These are phyloP conservation scores for Ogataea saltuana DNA, from an alignment of 805 yeast genomes.

Conservation along the genomic window DNA sequence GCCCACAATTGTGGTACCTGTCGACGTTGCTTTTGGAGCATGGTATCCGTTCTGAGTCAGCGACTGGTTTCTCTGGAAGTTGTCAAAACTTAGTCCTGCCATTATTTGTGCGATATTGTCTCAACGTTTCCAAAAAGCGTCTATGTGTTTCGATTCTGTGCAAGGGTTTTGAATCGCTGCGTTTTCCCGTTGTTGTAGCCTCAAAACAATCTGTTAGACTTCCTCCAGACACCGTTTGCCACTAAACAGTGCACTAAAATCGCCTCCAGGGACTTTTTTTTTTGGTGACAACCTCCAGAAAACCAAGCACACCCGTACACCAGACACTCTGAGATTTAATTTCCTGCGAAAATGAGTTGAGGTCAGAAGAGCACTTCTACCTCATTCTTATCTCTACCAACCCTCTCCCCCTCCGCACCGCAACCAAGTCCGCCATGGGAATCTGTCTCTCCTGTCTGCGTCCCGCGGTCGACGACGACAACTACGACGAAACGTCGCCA, in stretches of 20 bases:
- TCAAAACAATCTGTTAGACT: too few species aligned
- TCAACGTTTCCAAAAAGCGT: background rate
- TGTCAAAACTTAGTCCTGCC: conserved; percentile 93
- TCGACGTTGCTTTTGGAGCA: conserved; percentile 88
- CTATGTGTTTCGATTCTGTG: background rate
- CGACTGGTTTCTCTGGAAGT: conserved; percentile 83
- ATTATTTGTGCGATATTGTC: conserved; percentile 37
- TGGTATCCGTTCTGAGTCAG: conserved; percentile 68
- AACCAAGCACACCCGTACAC: background rate
- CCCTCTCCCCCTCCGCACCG: background rate
- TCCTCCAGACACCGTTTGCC: conserved; percentile 3
- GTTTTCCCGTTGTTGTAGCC: background rate
- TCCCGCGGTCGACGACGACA: conserved; percentile 23
- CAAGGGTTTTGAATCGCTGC: background rate
- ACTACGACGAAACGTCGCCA: conserved; percentile 32
- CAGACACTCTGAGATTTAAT: background rate
- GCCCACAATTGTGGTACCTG: conserved; percentile 99
- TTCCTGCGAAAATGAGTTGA: too few species aligned
- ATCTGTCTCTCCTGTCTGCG: conserved; percentile 36
- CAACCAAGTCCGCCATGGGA: conserved; percentile 37
- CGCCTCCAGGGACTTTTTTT: background rate
- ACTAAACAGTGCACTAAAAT: background rate
- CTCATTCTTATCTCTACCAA: background rate
- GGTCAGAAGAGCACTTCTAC: too few species aligned
- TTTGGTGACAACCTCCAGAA: too few species aligned